Evolutionary conservation across 257 asterid species (phyloP).

Genomic region (Nicotiana knightiana): DNA sequence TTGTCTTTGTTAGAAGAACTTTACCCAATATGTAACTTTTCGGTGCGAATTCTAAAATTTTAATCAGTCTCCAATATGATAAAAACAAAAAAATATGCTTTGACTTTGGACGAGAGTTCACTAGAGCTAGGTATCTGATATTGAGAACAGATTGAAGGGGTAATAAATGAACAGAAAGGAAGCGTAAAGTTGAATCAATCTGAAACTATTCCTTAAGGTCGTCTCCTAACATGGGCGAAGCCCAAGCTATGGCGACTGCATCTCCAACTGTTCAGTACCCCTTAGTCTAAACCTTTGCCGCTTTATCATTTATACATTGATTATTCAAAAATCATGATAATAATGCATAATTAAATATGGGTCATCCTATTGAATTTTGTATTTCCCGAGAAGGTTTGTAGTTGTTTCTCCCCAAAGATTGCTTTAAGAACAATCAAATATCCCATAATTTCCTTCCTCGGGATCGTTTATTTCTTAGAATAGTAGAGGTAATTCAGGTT

Average conservation of each 20-base stretch:
- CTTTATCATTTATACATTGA: background rate
- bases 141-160: background rate
- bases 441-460: constrained; percentile 28
- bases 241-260: constrained; percentile 23
- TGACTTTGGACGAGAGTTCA: too few species aligned
- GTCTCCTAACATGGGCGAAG: constrained; percentile 29
- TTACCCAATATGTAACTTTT: too few species aligned
- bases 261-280: constrained; percentile 17
- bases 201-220: constrained; percentile 15
- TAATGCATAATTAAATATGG: constrained; percentile 14
- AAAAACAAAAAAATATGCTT: too few species aligned
- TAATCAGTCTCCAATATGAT: too few species aligned
- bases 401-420: constrained; percentile 18
- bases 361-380: constrained; percentile 14
- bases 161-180: background rate
- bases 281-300: background rate
- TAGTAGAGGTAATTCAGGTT: background rate
- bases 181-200: constrained; percentile 5
- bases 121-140: background rate
- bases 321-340: background rate
- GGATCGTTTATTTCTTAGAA: constrained; percentile 25
- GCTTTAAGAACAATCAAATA: constrained; percentile 46
- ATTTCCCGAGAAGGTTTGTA: constrained; percentile 25
- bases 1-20: too few species aligned
- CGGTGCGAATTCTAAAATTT: too few species aligned